Percentiles rank a stretch among this genome's conserved stretches.
Conservation (phyloP, 768 basidiomycete species). For the Tulasnella sp. region DNA sequence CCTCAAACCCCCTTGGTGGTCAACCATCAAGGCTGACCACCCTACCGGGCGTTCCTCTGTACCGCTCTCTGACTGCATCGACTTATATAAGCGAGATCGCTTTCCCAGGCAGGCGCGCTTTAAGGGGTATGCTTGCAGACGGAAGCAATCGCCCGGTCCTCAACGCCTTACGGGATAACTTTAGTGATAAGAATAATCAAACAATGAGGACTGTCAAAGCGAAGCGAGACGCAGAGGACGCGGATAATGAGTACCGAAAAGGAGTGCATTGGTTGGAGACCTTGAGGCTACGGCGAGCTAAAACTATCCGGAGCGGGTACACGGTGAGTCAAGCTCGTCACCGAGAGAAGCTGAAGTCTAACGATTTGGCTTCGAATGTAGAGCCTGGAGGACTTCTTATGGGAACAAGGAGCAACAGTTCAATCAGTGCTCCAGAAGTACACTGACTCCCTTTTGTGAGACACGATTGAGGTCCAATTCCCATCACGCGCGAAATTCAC, state of each 20-base stretch:
- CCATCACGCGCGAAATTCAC: background rate
- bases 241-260: slow-evolving; percentile 86
- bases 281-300: slow-evolving; percentile 68
- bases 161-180: slow-evolving; percentile 47
- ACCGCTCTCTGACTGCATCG: slow-evolving; percentile 73
- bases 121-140: slow-evolving; percentile 52
- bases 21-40: background rate
- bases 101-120: slow-evolving; percentile 79
- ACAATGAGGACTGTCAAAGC: slow-evolving; percentile 70
- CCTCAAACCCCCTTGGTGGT: background rate
- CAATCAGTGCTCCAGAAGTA: slow-evolving; percentile 63
- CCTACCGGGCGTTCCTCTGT: slow-evolving; percentile 36
- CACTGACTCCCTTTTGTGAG: slow-evolving; percentile 70
- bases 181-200: slow-evolving; percentile 45
- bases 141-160: slow-evolving; percentile 5
- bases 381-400: slow-evolving; percentile 75
- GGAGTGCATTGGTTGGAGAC: slow-evolving; percentile 92
- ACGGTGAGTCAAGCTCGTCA: slow-evolving; percentile 45
- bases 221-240: slow-evolving; percentile 87
- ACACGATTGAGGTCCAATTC: background rate
- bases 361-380: slow-evolving; percentile 32
- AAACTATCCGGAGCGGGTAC: slow-evolving; percentile 74
- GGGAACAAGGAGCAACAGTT: slow-evolving; percentile 58
- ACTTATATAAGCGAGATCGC: slow-evolving; percentile 82
- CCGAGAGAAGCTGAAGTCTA: background rate